These are phyloP conservation scores for Phaeolepiota aurea DNA, from an alignment of 768 basidiomycete genomes.

Conservation along the genomic window DNA sequence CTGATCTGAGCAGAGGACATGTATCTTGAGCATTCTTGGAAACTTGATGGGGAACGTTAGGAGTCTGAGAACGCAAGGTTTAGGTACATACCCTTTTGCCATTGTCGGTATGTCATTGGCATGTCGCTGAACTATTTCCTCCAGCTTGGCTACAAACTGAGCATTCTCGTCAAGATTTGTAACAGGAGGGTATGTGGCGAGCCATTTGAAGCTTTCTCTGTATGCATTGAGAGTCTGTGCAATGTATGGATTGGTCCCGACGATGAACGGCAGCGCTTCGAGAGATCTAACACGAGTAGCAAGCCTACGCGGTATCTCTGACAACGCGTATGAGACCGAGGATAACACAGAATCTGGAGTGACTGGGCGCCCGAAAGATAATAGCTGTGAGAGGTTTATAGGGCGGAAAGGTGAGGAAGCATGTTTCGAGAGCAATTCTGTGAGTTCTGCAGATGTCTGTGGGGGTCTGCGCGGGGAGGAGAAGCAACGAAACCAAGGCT, in stretches of 20 bases:
- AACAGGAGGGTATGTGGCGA: conserved; percentile 61
- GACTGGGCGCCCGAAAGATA: conserved; percentile 71
- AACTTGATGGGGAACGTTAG: conserved; percentile 47
- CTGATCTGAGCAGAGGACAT: conserved; percentile 76
- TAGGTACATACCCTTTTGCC: conserved; percentile 77
- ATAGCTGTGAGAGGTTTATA: conserved; percentile 61
- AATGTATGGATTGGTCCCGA: conserved; percentile 86
- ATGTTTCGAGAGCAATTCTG: conserved; percentile 54
- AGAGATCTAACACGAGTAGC: conserved; percentile 68
- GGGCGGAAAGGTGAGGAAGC: conserved; percentile 57
- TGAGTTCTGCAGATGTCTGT: conserved; percentile 27
- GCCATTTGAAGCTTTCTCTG: conserved; percentile 58
- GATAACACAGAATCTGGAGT: conserved; percentile 61
- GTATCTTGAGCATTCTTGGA: conserved; percentile 80
- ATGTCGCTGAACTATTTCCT: conserved; percentile 65
- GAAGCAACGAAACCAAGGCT: not conserved
- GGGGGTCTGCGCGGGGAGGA: not conserved
- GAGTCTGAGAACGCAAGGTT: too few relatives aligned
- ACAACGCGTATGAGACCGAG: conserved; percentile 66
- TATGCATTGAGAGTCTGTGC: conserved; percentile 61
- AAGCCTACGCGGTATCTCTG: conserved; percentile 71
- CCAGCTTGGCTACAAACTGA: conserved; percentile 58
- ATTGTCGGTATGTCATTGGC: conserved; percentile 85
- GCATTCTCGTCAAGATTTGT: conserved; percentile 62
- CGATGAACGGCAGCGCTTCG: conserved; percentile 77